Conservation (phyloP, 2,329 filamentous ascomycete genomes). For the Escovopsis sp. region DNA sequence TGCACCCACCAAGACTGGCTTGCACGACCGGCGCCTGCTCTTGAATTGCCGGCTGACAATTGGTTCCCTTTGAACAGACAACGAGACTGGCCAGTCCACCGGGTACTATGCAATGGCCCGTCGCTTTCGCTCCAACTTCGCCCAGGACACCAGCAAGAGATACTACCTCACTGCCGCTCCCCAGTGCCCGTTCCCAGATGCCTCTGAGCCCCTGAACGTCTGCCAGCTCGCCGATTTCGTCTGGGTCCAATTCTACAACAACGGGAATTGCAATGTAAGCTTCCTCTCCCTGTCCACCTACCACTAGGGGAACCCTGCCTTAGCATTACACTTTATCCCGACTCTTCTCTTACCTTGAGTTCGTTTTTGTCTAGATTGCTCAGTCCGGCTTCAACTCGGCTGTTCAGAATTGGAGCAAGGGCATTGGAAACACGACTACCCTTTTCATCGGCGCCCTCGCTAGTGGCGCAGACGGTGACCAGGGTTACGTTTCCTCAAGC, state of each 20-base stretch:
- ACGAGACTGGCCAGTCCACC: constrained; percentile 47
- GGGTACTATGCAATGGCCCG: constrained; percentile 46
- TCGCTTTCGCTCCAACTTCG: constrained; percentile 36
- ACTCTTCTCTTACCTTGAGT: no score
- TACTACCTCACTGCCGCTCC: constrained; percentile 8
- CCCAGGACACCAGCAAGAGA: constrained; percentile 6
- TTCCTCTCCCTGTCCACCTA: no score
- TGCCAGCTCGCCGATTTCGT: constrained; percentile 30
- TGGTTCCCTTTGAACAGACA: constrained; percentile 2
- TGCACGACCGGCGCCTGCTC: neutral
- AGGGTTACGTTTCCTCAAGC: constrained; percentile 35
- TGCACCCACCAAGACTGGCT: neutral
- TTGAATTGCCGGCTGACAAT: neutral
- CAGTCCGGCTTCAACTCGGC: constrained; percentile 41
- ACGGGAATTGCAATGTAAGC: constrained; percentile 46
- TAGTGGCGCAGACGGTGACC: constrained; percentile 31
- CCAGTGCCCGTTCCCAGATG: constrained; percentile 45
- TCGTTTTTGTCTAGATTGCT: no score
- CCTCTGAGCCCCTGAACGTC: constrained; percentile 22
- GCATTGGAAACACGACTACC: constrained; percentile 34
- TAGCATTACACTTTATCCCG: no score
- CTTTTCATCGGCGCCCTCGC: constrained; percentile 45
- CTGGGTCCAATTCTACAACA: constrained; percentile 49
- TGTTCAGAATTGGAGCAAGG: constrained; percentile 50
- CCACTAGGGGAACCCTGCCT: no score